phyloP scores from a whole-genome alignment of 2,329 filamentous ascomycete species.

The Fusarium illudens region DNA sequence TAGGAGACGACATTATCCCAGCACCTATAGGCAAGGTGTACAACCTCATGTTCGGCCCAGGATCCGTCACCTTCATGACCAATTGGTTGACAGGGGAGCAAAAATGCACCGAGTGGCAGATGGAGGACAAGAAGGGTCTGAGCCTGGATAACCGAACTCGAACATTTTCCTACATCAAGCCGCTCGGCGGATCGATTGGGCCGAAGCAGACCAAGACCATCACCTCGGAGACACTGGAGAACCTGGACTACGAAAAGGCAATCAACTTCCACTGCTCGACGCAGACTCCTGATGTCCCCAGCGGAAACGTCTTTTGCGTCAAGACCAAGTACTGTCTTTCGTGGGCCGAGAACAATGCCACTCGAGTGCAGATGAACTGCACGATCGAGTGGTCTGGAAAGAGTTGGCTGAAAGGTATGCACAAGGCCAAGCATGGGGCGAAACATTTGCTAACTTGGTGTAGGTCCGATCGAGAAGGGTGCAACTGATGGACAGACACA shows the following conservation, averaged over 20 bases:
- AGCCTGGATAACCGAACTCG: constrained; percentile 78
- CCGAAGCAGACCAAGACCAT: constrained; percentile 96
- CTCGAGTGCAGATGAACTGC: constrained; percentile 86
- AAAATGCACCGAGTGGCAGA: constrained; percentile 86
- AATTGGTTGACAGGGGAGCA: constrained; percentile 89
- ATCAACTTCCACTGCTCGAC: constrained; percentile 84
- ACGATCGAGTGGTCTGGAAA: constrained; percentile 96
- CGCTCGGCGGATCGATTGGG: constrained; percentile 82
- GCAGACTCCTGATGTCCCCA: constrained; percentile 93
- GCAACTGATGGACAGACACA: constrained; percentile 87
- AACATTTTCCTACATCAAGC: constrained; percentile 89
- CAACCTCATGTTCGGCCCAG: constrained; percentile 83
- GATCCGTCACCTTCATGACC: constrained; percentile 81
- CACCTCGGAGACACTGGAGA: constrained; percentile 84
- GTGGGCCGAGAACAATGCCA: constrained; percentile 88
- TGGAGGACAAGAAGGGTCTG: constrained; percentile 84
- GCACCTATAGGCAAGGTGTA: constrained; percentile 94
- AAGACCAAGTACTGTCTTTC: constrained; percentile 96
- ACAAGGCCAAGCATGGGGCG: neutral
- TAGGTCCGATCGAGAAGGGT: constrained; percentile 95
- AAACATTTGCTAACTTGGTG: constrained; percentile 42
- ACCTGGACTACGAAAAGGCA: constrained; percentile 85
- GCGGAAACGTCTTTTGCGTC: constrained; percentile 86
- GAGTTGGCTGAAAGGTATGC: constrained; percentile 93
- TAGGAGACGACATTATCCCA: constrained; percentile 86